Base-by-base conservation (phyloP, 176 grass and related monocot genomes). In the Poa pratensis region DNA sequence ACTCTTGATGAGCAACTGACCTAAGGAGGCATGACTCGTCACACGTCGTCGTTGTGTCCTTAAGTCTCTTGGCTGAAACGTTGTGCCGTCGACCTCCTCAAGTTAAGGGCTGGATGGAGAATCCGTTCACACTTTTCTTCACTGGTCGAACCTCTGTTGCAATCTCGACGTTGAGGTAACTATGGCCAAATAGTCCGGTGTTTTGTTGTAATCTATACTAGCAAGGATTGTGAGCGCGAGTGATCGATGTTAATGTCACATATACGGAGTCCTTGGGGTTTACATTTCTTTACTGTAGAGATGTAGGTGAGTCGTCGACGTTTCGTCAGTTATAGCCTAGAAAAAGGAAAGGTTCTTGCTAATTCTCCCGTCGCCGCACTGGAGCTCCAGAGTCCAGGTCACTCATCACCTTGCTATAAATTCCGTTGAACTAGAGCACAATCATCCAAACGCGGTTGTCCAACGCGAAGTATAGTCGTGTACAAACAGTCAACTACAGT, bases 51-150 rank as follows among this genome's bases (percentile, higher is more conserved):
- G 40, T 42, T 42, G 40, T 42, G 40, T 42, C 40, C 7, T 37
- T 37, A 37, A 37, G 3, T 37, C 3, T 37, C 35, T 37, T 37
- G 35, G 35, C 35, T 5, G 35, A 5, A 14, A 14, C 54, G 85
- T 66, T 67, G 71, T 63, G 6, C 3, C 7, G 83, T 86, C 88
- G n/a, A 75, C 76, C 53, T 90, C 88, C 42, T 20, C 16, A 43
- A 27, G 73, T 90, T 69, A 61, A 61, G 35, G 78, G 53, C 78
- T 19, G 19, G 32, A 71, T 32, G 78, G 22, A 0, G 19, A 17
- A 66, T 18, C 32, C 22, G 72, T 86, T 76, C 88, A 70, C 71
- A 85, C 78, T 20, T 1, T 32, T 27, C 20, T 18, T 8, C 64
- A n/a, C 43, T 26, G 35, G 7, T 49, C 46, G 46, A 49, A 45